A percentile compares a stretch with the other conserved stretches of the same genome.
Evolutionary conservation across 495 filamentous ascomycete species (phyloP).

Genomic region (Aspergillus hancockii): DNA sequence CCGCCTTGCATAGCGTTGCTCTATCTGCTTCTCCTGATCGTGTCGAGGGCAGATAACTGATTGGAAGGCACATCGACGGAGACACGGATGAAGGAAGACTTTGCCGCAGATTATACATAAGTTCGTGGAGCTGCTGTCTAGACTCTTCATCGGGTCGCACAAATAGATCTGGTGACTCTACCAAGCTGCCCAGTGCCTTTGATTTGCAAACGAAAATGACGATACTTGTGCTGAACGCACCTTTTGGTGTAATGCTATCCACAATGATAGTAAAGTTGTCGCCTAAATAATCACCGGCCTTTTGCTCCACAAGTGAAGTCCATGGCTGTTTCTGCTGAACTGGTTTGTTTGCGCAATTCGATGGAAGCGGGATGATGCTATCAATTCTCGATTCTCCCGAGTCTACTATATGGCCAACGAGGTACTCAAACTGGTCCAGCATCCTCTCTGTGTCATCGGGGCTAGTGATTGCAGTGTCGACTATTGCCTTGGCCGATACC

Average conservation of each 20-base stretch:
- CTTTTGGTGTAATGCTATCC: background rate
- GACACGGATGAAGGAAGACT: background rate
- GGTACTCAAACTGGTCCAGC: background rate
- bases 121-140: background rate
- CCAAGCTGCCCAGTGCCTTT: background rate
- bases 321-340: background rate
- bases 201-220: background rate
- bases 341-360: background rate
- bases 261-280: background rate
- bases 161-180: background rate
- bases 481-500: conserved; percentile 56
- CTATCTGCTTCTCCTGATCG: background rate
- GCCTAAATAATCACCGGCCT: background rate
- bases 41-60: background rate
- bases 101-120: background rate
- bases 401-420: background rate
- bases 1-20: background rate
- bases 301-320: background rate
- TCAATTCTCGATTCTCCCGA: background rate
- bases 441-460: background rate
- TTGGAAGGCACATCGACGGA: background rate
- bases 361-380: background rate
- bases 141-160: background rate
- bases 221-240: background rate
- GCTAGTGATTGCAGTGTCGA: conserved; percentile 18